Evolutionary conservation across 2,329 filamentous ascomycete genomes (phyloP).

Genomic region (Ceratocystis smalleyi): DNA sequence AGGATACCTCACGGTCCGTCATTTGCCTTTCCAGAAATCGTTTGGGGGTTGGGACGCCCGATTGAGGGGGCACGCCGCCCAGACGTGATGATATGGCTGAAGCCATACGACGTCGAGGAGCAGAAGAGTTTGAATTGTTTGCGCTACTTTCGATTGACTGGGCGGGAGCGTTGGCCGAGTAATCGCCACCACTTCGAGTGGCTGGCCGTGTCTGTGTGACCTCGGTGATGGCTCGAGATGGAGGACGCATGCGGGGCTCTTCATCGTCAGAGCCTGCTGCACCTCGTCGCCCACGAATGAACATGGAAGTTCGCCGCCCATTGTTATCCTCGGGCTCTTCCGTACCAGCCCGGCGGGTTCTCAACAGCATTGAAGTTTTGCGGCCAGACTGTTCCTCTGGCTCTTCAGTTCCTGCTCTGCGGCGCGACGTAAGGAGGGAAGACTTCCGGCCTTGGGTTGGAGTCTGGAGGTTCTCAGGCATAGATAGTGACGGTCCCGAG

Average conservation of each 20-base stretch:
- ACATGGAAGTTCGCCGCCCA: conserved; percentile 33
- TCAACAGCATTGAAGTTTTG: conserved; percentile 29
- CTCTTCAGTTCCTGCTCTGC: conserved; percentile 35
- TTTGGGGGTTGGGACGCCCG: conserved; percentile 13
- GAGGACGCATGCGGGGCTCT: conserved; percentile 33
- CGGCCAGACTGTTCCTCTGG: conserved; percentile 32
- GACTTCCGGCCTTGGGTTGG: conserved; percentile 31
- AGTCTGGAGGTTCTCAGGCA: conserved; percentile 12
- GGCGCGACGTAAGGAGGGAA: conserved; percentile 34
- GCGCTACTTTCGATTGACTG: conserved; percentile 20
- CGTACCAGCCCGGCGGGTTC: conserved; percentile 28
- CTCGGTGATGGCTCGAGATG: conserved; percentile 45
- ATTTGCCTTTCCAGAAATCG: conserved; percentile 15
- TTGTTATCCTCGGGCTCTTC: conserved; percentile 34
- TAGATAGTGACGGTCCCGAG: conserved; percentile 30
- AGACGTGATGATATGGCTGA: conserved; percentile 35
- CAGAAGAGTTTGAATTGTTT: conserved; percentile 27
- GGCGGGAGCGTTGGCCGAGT: not conserved
- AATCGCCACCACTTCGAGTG: conserved; percentile 27
- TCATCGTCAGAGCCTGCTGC: conserved; percentile 34
- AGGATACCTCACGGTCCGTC: conserved; percentile 13
- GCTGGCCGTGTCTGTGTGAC: conserved; percentile 26
- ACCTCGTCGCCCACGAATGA: conserved; percentile 33
- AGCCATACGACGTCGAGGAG: conserved; percentile 37
- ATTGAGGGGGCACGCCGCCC: conserved; percentile 18